Base-by-base conservation (phyloP, 768 basidiomycete species). In the Lactifluus piperatus region DNA sequence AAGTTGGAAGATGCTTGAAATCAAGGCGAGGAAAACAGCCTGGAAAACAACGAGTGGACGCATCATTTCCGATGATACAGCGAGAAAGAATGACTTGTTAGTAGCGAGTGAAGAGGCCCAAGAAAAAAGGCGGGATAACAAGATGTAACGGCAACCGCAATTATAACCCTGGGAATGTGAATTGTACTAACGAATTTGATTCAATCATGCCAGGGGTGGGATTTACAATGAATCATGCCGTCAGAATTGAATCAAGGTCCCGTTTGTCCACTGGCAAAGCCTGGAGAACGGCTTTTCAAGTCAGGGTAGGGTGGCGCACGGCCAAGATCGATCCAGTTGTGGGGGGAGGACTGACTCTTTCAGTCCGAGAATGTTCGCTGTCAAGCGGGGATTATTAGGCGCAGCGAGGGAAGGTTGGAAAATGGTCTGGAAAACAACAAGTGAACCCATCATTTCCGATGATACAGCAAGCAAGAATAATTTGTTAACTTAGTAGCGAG, bases 281-380 rank as follows among this genome's bases (percentile, higher is more conserved):
- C 34, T 36, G 34, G 10, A 36, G 34, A 9, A 36, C 9, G 11
- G 11, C 11, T 36, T 36, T 36, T 13, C 34, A 36, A 11, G 34
- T 36, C 34, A 36, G 34, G 13, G 34, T 4, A 36, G 1, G 76
- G 61, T 10, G 77, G 72, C 22, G 83, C 76, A 32, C 71, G 68
- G 39, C 74, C 71, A 1, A 76, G 72, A 56, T 71, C 68, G 27
- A 69, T 55, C 84, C 83, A 85, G 11, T 77, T 78, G 30, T 48
- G 71, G 59, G 34, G 73, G 66, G 0, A 50, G 51, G n/a, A 66
- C 4, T 27, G 43, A 32, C 37, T 66, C 62, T 48, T 65, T 64
- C 32, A 62, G 46, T 22, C 27, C 59, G 14, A 18, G 34, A 14
- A 6, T 26, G 16, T 24, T 30, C 54, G 43, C 10, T 39, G 3